These are phyloP conservation scores for Halteria grandinella DNA, from an alignment of 73 alveolate species.

Conservation along the genomic window DNA sequence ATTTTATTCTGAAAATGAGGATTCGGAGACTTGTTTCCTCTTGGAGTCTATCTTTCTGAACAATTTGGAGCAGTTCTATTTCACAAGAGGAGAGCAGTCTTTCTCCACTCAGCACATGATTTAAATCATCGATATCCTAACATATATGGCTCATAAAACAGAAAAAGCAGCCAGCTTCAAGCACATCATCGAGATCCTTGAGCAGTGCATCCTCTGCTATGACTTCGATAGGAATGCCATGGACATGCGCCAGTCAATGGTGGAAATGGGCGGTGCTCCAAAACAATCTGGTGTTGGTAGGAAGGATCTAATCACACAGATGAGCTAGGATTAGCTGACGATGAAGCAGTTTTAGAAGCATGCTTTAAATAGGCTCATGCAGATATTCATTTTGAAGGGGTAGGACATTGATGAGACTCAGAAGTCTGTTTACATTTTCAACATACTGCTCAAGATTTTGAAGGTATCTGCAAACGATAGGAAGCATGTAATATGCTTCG, in stretches of 20 bases:
- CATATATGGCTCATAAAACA: slow-evolving; percentile 36
- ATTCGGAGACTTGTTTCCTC: not conserved
- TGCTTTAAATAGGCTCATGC: slow-evolving; percentile 28
- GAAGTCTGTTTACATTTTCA: slow-evolving; percentile 17
- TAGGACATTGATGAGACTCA: slow-evolving; percentile 25
- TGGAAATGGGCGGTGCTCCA: too few relatives aligned
- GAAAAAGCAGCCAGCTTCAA: slow-evolving; percentile 16
- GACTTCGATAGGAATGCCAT: slow-evolving; percentile 32
- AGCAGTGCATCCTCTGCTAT: slow-evolving; percentile 25
- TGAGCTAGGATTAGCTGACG: not conserved
- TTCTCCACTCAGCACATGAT: slow-evolving; percentile 17
- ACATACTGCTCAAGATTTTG: slow-evolving; percentile 4
- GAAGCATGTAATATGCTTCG: slow-evolving; percentile 6
- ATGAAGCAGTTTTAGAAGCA: slow-evolving; percentile 31
- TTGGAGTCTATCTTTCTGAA: slow-evolving; percentile 33
- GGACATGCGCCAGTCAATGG: too few relatives aligned
- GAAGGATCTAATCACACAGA: too few relatives aligned
- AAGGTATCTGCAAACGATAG: slow-evolving; percentile 40
- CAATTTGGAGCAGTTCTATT: slow-evolving; percentile 20
- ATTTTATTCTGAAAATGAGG: slow-evolving; percentile 40
- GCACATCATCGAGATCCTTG: slow-evolving; percentile 16
- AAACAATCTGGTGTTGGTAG: too few relatives aligned
- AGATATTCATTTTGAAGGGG: slow-evolving; percentile 22
- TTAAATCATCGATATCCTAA: slow-evolving; percentile 20
- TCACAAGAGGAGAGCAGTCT: slow-evolving; percentile 29